Conservation (phyloP, 2,329 filamentous ascomycete genomes). For the Trichoderma guizhouense region DNA sequence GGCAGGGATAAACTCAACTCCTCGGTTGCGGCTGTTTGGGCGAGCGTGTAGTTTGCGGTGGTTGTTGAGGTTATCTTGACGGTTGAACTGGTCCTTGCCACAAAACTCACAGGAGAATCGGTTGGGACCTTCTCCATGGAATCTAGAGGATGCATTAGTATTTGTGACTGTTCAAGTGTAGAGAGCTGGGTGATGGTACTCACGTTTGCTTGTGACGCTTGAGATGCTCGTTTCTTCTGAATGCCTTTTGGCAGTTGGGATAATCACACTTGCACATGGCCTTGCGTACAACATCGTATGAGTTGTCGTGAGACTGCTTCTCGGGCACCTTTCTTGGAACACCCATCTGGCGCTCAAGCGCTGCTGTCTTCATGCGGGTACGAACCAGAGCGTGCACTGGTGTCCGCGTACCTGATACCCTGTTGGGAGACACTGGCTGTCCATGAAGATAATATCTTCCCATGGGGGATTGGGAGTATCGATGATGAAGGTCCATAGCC, state of each 20-base stretch:
- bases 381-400: conserved; percentile 41
- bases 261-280: conserved; percentile 46
- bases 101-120: conserved; percentile 43
- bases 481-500: conserved; percentile 35
- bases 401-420: conserved; percentile 32
- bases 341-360: conserved; percentile 42
- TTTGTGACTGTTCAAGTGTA: background rate
- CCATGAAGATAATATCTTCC: conserved; percentile 32
- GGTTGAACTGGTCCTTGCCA: conserved; percentile 40
- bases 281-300: conserved; percentile 37
- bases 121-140: conserved; percentile 39
- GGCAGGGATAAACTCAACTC: conserved; percentile 39
- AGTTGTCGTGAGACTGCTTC: conserved; percentile 29
- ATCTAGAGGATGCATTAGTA: conserved; percentile 23
- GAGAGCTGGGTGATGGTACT: conserved; percentile 26
- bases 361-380: conserved; percentile 42
- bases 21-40: conserved; percentile 39
- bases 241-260: conserved; percentile 46
- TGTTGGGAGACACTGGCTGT: conserved; percentile 32
- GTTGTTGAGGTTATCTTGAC: conserved; percentile 42
- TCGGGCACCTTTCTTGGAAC: conserved; percentile 29
- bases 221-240: conserved; percentile 53
- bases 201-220: conserved; percentile 54
- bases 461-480: conserved; percentile 36
- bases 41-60: conserved; percentile 41